A percentile compares a stretch with the other conserved stretches of the same genome.
Evolutionary conservation across 352 stramenopile genomes (phyloP).

Genomic region (Phytophthora fragariaefolia): DNA sequence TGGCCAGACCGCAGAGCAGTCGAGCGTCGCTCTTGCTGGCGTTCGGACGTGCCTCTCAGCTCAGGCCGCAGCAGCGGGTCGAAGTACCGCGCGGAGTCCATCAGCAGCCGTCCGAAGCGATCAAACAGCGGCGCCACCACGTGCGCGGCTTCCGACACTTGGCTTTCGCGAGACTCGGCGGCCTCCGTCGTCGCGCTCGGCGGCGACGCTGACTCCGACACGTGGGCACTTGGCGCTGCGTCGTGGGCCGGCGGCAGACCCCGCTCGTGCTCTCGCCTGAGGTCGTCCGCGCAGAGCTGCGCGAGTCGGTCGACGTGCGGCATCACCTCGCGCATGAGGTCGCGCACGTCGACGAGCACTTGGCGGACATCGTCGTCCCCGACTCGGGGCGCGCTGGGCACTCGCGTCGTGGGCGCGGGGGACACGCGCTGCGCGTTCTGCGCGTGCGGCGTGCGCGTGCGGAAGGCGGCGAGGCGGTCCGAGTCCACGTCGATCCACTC

Average conservation of each 20-base stretch:
- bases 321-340: slow-evolving; percentile 76
- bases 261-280: slow-evolving; percentile 21
- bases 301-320: slow-evolving; percentile 74
- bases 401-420: slow-evolving; percentile 55
- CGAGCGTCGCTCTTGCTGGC: slow-evolving; percentile 40
- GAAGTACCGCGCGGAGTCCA: slow-evolving; percentile 68
- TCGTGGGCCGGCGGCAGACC: neutral
- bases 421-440: slow-evolving; percentile 60
- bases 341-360: slow-evolving; percentile 62
- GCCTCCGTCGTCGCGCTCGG: neutral
- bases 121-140: slow-evolving; percentile 81
- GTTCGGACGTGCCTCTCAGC: slow-evolving; percentile 46
- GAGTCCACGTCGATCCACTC: slow-evolving; percentile 97
- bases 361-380: slow-evolving; percentile 49
- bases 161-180: slow-evolving; percentile 20
- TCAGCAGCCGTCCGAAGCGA: slow-evolving; percentile 75
- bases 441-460: slow-evolving; percentile 88
- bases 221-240: neutral
- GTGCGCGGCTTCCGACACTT: slow-evolving; percentile 74
- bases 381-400: slow-evolving; percentile 60
- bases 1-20: slow-evolving; percentile 18
- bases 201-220: too few relatives aligned
- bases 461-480: slow-evolving; percentile 94
- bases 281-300: slow-evolving; percentile 58
- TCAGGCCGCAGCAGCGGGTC: slow-evolving; percentile 70